Base-by-base conservation (phyloP, 176 grass and related monocot genomes). In the Aegilops longissima region DNA sequence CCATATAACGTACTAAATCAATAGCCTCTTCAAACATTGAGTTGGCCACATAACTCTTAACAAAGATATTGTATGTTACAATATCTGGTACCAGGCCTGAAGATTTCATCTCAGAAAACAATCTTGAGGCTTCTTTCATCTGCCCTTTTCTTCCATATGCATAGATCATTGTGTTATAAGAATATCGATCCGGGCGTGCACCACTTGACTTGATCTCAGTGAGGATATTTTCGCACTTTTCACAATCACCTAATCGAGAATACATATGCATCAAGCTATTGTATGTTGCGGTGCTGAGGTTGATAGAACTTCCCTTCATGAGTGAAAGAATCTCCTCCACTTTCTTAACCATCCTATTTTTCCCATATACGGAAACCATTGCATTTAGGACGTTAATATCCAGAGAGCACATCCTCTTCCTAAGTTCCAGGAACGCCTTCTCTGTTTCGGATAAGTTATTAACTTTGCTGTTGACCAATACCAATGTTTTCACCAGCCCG, bases 81-180 rank as follows among this genome's bases (percentile, higher is more conserved):
- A 93, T 82, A 91, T 98, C 89, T 75, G 94, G 93, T 79, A 75
- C 90, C 25, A 96, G 84, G 38, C 90, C 90, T 30, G 92, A 96
- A 86, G 34, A 42, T 86, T 91, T 93, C 90, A 96, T 87, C 84
- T 94, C 92, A 65, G 87, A 88, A 80, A 96, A 92, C 84, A 98
- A 82, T 82, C 94, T 96, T 49, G 92, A 91, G 33, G 90, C 90
- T 80, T 98, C 94, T 89, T 94, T 91, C 85, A 98, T 94, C 35
- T 63, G 73, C 35, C 92, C 90, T 80, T 93, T 86, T 73, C 88
- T 98, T 69, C 92, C 94, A 86, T 96, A 98, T 24, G 97, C 92
- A 80, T 94, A 98, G 81, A 98, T 96, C 27, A 94, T 80, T n/a
- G 93, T 98, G 83, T 98, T 98, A 82, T 98, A 98, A 79, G 97